Evolutionary conservation across 305 asterid species (phyloP).

Genomic region (Solanum aculeatissimum): DNA sequence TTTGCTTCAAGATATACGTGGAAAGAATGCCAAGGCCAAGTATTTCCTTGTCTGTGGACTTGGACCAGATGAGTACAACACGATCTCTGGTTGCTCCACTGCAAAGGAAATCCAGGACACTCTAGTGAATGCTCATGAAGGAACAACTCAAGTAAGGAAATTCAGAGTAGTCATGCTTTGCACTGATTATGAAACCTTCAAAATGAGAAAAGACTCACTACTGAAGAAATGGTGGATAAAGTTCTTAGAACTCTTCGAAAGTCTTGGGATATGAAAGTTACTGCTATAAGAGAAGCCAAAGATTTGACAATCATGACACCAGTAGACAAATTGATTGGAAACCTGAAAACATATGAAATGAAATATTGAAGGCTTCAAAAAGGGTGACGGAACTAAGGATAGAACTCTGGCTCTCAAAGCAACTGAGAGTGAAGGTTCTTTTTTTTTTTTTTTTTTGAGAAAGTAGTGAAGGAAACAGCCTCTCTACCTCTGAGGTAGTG

Average conservation of each 20-base stretch:
- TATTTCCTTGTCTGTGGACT: neutral
- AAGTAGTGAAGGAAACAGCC: no score
- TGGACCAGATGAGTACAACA: rapidly evolving
- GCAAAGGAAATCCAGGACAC: neutral
- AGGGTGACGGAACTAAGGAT: no score
- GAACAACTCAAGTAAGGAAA: neutral
- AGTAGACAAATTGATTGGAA: neutral
- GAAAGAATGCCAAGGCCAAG: neutral
- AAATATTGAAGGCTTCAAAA: no score
- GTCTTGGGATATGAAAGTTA: neutral
- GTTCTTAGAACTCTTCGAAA: neutral
- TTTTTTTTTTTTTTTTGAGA: no score
- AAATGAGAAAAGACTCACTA: neutral
- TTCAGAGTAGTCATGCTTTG: neutral
- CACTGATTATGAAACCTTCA: neutral
- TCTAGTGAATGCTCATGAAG: neutral
- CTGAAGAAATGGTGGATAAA: no score
- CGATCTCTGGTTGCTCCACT: neutral
- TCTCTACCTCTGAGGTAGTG: no score
- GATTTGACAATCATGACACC: neutral
- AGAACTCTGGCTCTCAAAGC: no score
- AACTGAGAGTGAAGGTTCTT: no score
- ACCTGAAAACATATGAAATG: no score
- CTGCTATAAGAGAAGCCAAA: neutral
- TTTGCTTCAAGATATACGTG: rapidly evolving